Conservation (phyloP, 352 stramenopile species). For the Globisporangium polare region DNA sequence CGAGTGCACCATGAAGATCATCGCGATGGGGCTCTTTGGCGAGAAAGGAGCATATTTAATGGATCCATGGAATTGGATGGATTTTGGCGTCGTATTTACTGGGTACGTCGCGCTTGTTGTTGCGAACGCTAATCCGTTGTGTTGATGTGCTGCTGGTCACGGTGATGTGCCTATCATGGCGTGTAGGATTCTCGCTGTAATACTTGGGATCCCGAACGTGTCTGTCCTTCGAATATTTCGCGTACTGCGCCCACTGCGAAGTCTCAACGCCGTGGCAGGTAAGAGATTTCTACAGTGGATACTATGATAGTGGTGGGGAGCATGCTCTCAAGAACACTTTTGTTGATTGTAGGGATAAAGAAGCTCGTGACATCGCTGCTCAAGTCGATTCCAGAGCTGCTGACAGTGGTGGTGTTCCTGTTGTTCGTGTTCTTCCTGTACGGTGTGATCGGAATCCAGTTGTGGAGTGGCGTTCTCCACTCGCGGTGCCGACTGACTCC, state of each 20-base stretch:
- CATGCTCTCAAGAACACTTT: not conserved
- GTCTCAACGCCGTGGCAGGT: conserved; percentile 59
- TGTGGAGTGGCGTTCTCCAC: conserved; percentile 73
- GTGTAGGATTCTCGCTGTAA: conserved; percentile 50
- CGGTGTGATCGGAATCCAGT: conserved; percentile 75
- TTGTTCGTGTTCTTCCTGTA: conserved; percentile 86
- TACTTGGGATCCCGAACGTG: conserved; percentile 62
- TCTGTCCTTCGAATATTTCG: conserved; percentile 58
- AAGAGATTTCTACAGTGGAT: not conserved
- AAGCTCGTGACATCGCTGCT: conserved; percentile 77
- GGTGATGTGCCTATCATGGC: not conserved
- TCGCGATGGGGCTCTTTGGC: conserved; percentile 75
- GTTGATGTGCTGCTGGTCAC: not conserved
- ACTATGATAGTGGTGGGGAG: no score
- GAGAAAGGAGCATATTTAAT: conserved; percentile 77
- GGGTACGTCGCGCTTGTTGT: conserved; percentile 35
- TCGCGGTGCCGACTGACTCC: conserved; percentile 67
- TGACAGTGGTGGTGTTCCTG: conserved; percentile 79
- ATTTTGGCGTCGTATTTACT: conserved; percentile 88
- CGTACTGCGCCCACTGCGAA: conserved; percentile 53
- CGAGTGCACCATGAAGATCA: conserved; percentile 88
- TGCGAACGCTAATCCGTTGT: not conserved
- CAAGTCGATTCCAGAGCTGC: conserved; percentile 66
- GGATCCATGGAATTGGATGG: conserved; percentile 88
- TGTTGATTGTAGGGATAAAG: conserved; percentile 45